Evolutionary conservation across 2,329 filamentous ascomycete genomes (phyloP), one percentile per base, ranked within the genome.

Genomic region (Colletotrichum incanum): DNA sequence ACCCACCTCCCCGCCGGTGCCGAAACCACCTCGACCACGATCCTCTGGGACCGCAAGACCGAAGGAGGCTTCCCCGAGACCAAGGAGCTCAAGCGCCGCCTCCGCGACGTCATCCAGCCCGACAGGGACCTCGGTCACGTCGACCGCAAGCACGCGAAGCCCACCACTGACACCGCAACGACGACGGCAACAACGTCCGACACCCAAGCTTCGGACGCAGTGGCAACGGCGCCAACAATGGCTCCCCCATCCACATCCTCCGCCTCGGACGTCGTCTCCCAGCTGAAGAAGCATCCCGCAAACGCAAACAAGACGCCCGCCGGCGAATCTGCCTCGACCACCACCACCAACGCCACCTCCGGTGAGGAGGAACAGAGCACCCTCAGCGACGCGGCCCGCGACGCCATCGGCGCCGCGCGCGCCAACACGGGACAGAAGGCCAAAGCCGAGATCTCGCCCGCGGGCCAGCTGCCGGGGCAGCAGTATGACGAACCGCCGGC

Each of bases 61-160:
- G 92, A 98, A 79, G 94, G 94, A 39, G 95, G 96, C 0, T 99
- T 99, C 82, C 96, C 96, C 73, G 95, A 98, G 84, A 95, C 94
- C 2, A 98, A 98, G 83, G 92, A 96, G 76, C 87, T 98, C 54
- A 98, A 98, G 84, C 91, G 94, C 72, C 88, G 92, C 20, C 90
- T 98, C 6, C 87, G 96, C 70, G 94, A 98, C 83, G 87, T 94
- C 63, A 91, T 98, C 76, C 92, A 96, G 77, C 96, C 95, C 0
- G 86, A 85, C 1, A 88, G 93, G 73, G 89, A 96, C 78, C 84
- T 98, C 65, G 96, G 96, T 0, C 96, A 98, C 83, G 92, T 94
- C 31, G 93, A 95, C 80, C 86, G 90, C 66, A 81, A 87, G 64
- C 79, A 86, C 59, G 71, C 65, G 26, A 67, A 64, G 47, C 56